Base-by-base conservation (phyloP, 2,329 filamentous ascomycete genomes). In the Cadophora sp. region DNA sequence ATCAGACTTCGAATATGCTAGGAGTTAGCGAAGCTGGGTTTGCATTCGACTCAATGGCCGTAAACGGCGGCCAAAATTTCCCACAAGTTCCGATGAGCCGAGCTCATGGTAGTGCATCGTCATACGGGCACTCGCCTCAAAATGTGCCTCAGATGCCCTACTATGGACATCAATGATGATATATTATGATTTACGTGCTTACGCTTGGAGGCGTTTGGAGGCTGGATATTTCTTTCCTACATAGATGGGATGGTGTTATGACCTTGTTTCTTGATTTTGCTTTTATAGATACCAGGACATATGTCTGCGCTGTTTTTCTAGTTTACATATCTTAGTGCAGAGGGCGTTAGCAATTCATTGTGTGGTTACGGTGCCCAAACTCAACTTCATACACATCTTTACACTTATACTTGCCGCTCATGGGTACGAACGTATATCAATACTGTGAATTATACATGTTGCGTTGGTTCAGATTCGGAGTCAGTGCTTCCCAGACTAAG, bases 211-310 rank as follows among this genome's bases (percentile, higher is more conserved):
- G 46, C 26, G 56, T 65, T 58, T 11, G 48, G 48, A 26, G 1
- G 37, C 43, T 22, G 43, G 43, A 12, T 48, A 40, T 58, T 55
- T 53, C 31, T 58, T 31, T 53, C 29, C 43, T 63, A 58, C 29
- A 62, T 65, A 63, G 48, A 65, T 61, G 65, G 55, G n/a, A 22
- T 16, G 40, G 37, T 50, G 59, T 34, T 48, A 51, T 63, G 37
- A 67, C 68, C 53, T 66, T 55, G 16, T 37, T 56, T 68, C 56
- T 55, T 69, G 71, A n/a, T 61, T 55, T 55, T 65, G 51, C 69
- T 37, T 69, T 64, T n/a, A 70, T 72, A 73, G 73, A 76, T 76
- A 76, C 74, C 75, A 76, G 62, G 69, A 70, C 43, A 53, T 64
- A 68, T 64, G 60, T 72, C 40, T 60, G 59, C 60, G 56, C 34